These are phyloP conservation scores for Solanum chiquidenum DNA, from an alignment of 257 asterid genomes.

Conservation along the genomic window DNA sequence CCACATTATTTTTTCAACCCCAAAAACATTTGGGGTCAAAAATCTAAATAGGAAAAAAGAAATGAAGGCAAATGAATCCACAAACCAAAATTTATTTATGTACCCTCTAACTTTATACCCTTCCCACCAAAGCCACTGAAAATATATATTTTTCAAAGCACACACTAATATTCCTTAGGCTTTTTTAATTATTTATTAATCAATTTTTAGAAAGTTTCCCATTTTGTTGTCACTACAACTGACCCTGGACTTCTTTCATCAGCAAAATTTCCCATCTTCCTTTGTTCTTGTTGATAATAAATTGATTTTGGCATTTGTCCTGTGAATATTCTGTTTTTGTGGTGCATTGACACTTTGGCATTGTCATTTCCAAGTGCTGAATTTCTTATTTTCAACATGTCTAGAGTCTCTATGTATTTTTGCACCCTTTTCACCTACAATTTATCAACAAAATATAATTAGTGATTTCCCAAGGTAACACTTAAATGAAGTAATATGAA, in stretches of 20 bases:
- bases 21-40: background rate
- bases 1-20: background rate
- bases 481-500: background rate
- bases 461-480: background rate
- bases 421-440: conserved; percentile 89
- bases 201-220: conserved; percentile 58
- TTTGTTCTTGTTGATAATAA: conserved; percentile 22
- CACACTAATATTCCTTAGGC: background rate
- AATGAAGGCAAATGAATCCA: background rate
- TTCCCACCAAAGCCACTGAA: background rate
- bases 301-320: conserved; percentile 14
- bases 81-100: background rate
- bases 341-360: conserved; percentile 15
- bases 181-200: background rate
- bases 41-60: background rate
- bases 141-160: background rate
- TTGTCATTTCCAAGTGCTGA: conserved; percentile 17
- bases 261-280: conserved; percentile 25
- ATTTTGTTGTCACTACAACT: conserved; percentile 58
- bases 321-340: conserved; percentile 12
- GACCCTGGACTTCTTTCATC: conserved; percentile 22
- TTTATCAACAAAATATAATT: background rate
- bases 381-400: conserved; percentile 52
- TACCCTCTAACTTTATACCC: background rate
- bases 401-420: conserved; percentile 73